phyloP scores from a whole-genome alignment of 169 alveolate genomes.

The Cryptosporidium felis region DNA sequence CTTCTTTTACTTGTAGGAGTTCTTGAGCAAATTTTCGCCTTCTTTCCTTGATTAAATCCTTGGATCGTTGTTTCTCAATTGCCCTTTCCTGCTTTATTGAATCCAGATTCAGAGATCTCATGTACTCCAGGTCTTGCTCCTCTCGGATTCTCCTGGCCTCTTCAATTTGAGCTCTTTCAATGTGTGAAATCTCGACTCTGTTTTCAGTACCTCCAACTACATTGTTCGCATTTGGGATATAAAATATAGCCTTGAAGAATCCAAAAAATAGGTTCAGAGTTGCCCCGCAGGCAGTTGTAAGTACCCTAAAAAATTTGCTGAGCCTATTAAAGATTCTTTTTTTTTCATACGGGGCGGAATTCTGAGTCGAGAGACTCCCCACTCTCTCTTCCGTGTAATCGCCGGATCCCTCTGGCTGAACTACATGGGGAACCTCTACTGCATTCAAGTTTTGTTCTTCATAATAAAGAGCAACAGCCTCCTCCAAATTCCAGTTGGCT shows the following conservation, averaged over 20 bases:
- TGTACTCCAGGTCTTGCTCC: slow-evolving; percentile 56
- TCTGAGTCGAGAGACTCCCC: too few species aligned
- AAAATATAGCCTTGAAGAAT: slow-evolving; percentile 29
- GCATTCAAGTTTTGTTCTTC: slow-evolving; percentile 11
- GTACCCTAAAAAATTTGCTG: background rate
- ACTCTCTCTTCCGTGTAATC: too few species aligned
- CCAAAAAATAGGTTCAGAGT: background rate
- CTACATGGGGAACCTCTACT: background rate
- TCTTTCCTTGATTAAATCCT: slow-evolving; percentile 18
- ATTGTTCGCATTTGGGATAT: background rate
- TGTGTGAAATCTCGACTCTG: background rate
- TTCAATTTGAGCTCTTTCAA: slow-evolving; percentile 22
- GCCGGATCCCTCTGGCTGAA: too few species aligned
- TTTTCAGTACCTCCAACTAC: background rate
- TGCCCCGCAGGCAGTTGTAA: slow-evolving; percentile 30
- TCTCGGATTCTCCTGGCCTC: slow-evolving; percentile 25
- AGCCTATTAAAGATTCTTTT: background rate
- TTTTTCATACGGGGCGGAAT: background rate
- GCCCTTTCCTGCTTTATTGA: slow-evolving; percentile 41
- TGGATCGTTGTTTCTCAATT: background rate
- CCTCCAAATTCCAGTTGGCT: slow-evolving; percentile 53
- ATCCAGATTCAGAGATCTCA: slow-evolving; percentile 36
- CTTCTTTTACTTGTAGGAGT: background rate
- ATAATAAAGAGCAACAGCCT: slow-evolving; percentile 32
- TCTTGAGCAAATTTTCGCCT: background rate